A percentile compares a stretch with the other conserved stretches of the same genome.
These are phyloP conservation scores for Drechslerella stenobrocha DNA, from an alignment of 2,329 filamentous ascomycete species.

Conservation along the genomic window DNA sequence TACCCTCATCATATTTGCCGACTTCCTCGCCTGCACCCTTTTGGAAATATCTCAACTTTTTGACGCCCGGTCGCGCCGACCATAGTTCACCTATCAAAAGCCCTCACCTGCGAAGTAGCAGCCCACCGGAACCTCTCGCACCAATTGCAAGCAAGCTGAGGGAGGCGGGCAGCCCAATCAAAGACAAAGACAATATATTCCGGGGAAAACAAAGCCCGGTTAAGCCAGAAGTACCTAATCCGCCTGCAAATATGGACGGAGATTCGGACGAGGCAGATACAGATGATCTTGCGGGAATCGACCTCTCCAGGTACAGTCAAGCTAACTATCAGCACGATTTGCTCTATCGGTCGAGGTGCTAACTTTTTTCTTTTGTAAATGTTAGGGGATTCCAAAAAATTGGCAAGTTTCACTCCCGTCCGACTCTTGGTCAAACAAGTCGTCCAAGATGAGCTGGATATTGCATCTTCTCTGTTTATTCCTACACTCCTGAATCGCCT, in stretches of 20 bases:
- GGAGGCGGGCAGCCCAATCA: conserved; percentile 33
- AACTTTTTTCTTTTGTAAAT: neutral
- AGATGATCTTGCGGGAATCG: conserved; percentile 46
- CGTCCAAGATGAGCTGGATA: conserved; percentile 11
- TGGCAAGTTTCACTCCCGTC: conserved; percentile 42
- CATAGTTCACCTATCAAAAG: conserved; percentile 50
- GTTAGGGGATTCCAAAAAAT: conserved; percentile 47
- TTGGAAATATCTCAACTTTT: conserved; percentile 79
- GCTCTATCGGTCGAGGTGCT: neutral
- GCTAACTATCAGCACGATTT: neutral
- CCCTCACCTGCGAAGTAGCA: conserved; percentile 49
- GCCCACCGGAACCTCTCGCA: conserved; percentile 49
- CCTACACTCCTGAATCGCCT: too few species aligned
- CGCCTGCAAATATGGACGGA: conserved; percentile 9
- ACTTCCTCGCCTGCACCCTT: conserved; percentile 83
- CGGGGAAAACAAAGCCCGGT: conserved; percentile 39
- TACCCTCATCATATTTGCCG: conserved; percentile 82
- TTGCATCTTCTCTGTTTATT: too few species aligned
- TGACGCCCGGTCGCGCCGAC: conserved; percentile 51
- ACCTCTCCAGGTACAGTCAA: conserved; percentile 32
- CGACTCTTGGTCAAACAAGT: conserved; percentile 22
- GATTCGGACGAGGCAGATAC: conserved; percentile 30
- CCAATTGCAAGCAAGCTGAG: conserved; percentile 30
- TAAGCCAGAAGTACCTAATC: conserved; percentile 20
- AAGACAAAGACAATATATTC: conserved; percentile 43